Conservation (phyloP, 805 yeast species). For the Kazachstania kunashirensis region DNA sequence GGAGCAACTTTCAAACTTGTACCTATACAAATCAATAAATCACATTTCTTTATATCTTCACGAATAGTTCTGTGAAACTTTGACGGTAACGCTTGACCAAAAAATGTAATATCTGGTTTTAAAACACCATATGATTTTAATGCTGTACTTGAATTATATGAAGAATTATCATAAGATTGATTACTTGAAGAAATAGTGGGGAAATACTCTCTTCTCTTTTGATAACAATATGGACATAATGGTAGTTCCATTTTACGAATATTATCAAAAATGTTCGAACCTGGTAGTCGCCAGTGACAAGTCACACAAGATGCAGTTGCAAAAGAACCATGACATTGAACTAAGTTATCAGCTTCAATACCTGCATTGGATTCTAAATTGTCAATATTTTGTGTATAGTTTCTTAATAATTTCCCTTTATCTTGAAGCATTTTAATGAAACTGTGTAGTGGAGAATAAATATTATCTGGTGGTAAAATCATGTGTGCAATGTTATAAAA, state of each 20-base stretch:
- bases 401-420: constrained; percentile 65
- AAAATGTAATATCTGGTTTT: constrained; percentile 89
- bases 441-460: constrained; percentile 69
- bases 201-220: constrained; percentile 32
- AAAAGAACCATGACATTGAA: constrained; percentile 91
- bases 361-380: constrained; percentile 80
- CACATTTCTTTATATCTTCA: constrained; percentile 60
- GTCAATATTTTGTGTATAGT: constrained; percentile 88
- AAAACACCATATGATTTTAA: constrained; percentile 63
- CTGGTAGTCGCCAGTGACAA: constrained; percentile 58
- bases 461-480: constrained; percentile 63
- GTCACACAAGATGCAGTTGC: constrained; percentile 79
- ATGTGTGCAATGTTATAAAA: constrained; percentile 82
- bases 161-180: constrained; percentile 7
- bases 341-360: constrained; percentile 49
- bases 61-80: constrained; percentile 51
- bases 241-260: constrained; percentile 56
- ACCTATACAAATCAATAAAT: constrained; percentile 74
- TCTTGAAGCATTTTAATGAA: constrained; percentile 68
- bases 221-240: constrained; percentile 57
- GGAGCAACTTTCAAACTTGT: constrained; percentile 91
- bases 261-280: constrained; percentile 51
- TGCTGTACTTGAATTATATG: constrained; percentile 7
- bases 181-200: constrained; percentile 11
- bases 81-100: constrained; percentile 75